These are phyloP conservation scores for Lecanicillium sp. DNA, from an alignment of 2,329 filamentous ascomycete genomes.

Conservation along the genomic window DNA sequence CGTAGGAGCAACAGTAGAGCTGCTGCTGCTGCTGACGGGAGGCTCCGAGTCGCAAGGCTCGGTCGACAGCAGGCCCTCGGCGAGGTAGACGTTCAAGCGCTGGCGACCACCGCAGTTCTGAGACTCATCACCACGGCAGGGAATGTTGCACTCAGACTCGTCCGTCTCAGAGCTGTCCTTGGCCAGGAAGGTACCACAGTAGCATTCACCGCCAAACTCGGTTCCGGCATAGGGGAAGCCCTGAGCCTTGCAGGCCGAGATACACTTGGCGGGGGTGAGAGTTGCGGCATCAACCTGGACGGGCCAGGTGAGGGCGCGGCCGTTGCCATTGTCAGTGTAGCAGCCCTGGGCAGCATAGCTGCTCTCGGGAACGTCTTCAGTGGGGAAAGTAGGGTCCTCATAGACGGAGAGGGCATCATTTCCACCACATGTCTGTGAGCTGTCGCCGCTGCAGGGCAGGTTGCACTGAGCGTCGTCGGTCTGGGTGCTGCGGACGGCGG, in stretches of 20 bases:
- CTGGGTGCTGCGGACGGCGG: conserved; percentile 41
- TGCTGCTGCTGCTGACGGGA: neutral
- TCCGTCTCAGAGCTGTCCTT: conserved; percentile 31
- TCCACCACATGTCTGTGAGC: conserved; percentile 38
- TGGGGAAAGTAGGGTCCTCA: conserved; percentile 40
- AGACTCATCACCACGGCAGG: conserved; percentile 24
- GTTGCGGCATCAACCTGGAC: conserved; percentile 23
- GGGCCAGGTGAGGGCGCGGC: conserved; percentile 37
- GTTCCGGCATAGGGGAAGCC: conserved; percentile 41
- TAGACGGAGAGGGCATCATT: conserved; percentile 38
- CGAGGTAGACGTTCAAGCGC: conserved; percentile 21
- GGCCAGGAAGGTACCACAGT: conserved; percentile 45
- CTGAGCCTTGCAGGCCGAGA: conserved; percentile 31
- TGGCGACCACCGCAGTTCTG: conserved; percentile 25
- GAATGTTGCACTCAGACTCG: conserved; percentile 20
- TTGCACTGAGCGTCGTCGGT: conserved; percentile 49
- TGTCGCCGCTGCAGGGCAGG: conserved; percentile 43
- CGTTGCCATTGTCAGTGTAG: conserved; percentile 39
- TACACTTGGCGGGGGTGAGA: conserved; percentile 35
- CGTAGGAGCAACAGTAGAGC: neutral
- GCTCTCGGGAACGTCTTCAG: conserved; percentile 35
- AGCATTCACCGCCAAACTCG: conserved; percentile 40
- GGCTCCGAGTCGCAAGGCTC: conserved; percentile 3
- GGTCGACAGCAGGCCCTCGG: conserved; percentile 4
- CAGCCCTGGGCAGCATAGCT: conserved; percentile 55